These are phyloP conservation scores for Tinospora cordifolia DNA, from an alignment of 164 flowering plant species.

Conservation along the genomic window DNA sequence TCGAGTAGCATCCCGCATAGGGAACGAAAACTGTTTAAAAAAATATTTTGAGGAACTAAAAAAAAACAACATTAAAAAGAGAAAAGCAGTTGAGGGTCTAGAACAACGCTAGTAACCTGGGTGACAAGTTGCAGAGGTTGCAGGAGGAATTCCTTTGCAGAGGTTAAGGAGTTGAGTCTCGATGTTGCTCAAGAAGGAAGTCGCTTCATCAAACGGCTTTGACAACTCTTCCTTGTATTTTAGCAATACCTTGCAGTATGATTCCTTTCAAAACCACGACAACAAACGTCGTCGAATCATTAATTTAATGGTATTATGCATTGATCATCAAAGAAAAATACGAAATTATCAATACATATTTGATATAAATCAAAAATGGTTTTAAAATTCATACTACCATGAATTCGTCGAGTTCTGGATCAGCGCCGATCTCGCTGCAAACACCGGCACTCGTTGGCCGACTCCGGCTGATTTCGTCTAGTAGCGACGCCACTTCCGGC, in stretches of 20 bases:
- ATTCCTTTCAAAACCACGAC: conserved; percentile 28
- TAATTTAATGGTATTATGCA: too few relatives aligned
- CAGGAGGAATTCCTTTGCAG: conserved; percentile 33
- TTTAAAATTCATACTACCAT: conserved; percentile 33
- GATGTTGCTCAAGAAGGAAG: conserved; percentile 37
- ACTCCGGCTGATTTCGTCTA: conserved; percentile 34
- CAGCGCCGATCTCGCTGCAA: conserved; percentile 29
- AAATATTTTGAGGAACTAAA: too few relatives aligned
- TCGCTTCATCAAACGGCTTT: conserved; percentile 48
- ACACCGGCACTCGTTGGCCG: not conserved
- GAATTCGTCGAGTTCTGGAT: conserved; percentile 56
- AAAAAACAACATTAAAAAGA: too few relatives aligned
- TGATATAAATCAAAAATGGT: too few relatives aligned
- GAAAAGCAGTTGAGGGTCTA: too few relatives aligned
- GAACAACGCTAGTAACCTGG: too few relatives aligned
- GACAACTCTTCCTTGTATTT: conserved; percentile 41
- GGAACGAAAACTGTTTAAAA: too few relatives aligned
- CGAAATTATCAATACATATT: too few relatives aligned
- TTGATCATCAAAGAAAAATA: too few relatives aligned
- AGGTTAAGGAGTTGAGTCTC: conserved; percentile 40
- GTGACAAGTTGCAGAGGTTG: conserved; percentile 9
- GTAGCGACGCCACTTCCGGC: conserved; percentile 35
- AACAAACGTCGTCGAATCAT: not conserved
- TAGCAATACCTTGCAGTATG: conserved; percentile 39
- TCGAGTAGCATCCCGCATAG: too few relatives aligned